Conservation (phyloP, 129 eudicot genomes). For the Gnaphalium uliginosum region DNA sequence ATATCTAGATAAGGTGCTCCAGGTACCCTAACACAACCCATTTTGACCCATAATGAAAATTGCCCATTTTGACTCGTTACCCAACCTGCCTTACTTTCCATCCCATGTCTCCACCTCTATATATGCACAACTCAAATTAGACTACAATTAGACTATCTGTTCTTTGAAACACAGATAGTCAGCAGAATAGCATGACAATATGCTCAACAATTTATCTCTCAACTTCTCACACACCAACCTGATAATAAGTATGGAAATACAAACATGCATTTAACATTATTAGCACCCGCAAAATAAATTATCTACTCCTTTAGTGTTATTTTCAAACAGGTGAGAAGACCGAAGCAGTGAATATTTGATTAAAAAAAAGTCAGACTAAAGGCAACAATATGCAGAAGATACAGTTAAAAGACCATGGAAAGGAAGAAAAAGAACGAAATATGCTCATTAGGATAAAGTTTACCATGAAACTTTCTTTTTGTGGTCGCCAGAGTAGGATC, state of each 20-base stretch:
- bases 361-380: background rate
- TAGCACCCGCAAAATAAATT: background rate
- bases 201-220: background rate
- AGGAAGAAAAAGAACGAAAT: background rate
- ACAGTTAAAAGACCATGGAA: background rate
- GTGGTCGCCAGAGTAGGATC: constrained; percentile 29
- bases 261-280: constrained; percentile 1
- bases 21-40: background rate
- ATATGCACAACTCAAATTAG: background rate
- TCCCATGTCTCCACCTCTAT: background rate
- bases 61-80: background rate
- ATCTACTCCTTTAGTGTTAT: constrained; percentile 9
- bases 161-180: background rate
- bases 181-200: background rate
- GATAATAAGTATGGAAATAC: background rate
- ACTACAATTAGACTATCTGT: background rate
- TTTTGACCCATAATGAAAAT: background rate
- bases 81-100: background rate
- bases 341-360: background rate
- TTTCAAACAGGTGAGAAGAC: background rate
- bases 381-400: constrained; percentile 8
- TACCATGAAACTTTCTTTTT: constrained; percentile 75
- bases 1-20: no score
- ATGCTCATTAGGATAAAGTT: constrained; percentile 6
- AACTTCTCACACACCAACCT: constrained; percentile 10